Percentiles rank a stretch among this genome's conserved stretches.
Evolutionary conservation across 306 rosid genomes (phyloP).

Genomic region (Prunus mume): DNA sequence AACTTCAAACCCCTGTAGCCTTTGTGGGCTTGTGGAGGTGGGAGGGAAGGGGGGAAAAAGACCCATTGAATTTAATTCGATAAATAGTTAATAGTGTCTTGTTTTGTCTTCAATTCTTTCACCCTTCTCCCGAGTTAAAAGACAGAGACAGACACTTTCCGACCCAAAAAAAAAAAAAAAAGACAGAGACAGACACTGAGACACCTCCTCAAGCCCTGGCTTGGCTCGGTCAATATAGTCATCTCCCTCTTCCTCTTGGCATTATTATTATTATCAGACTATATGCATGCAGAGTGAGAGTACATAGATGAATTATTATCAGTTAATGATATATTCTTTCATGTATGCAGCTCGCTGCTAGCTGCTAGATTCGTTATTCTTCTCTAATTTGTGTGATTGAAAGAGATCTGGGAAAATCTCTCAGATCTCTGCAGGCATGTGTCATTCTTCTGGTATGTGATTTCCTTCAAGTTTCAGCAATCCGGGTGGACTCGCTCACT

Average conservation of each 20-base stretch:
- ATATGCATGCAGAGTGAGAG: constrained; percentile 4
- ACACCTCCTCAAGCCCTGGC: background rate
- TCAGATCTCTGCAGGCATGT: background rate
- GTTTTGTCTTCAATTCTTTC: background rate
- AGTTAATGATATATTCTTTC: background rate
- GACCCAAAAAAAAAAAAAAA: background rate
- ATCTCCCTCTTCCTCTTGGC: background rate
- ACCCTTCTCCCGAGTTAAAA: background rate
- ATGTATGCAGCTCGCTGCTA: background rate
- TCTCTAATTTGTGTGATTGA: background rate
- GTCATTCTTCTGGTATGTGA: background rate
- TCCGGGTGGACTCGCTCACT: background rate
- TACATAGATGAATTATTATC: background rate
- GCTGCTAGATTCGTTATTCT: background rate
- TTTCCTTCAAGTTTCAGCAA: background rate
- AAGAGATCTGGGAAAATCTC: background rate
- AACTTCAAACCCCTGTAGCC: background rate
- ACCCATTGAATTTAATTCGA: background rate
- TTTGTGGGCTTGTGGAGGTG: background rate
- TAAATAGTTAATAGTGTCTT: background rate
- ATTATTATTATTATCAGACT: background rate
- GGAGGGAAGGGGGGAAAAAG: no score
- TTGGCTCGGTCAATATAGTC: background rate
- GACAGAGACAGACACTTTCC: background rate
- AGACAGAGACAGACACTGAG: background rate